Base-by-base conservation (phyloP, 768 basidiomycete genomes). In the Solioccasus polychromus region DNA sequence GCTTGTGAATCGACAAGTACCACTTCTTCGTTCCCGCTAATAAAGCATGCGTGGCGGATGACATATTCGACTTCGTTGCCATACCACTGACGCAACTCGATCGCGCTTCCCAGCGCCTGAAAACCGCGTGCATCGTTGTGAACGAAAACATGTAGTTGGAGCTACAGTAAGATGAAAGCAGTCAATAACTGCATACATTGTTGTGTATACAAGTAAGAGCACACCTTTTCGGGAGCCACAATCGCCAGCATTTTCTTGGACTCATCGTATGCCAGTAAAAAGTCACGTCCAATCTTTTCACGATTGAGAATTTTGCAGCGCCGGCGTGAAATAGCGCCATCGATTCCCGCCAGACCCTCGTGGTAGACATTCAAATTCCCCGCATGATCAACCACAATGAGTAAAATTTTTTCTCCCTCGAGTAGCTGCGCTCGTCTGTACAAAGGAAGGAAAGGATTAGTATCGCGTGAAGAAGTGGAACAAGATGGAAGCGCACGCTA, bases 241-340 rank as follows among this genome's bases (percentile, higher is more conserved):
- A 81, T 46, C 0, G 71, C 71, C 17, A 83, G 52, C 59, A 76
- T 70, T 2, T 74, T 70, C 49, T 71, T 77, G 8, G 64, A 58
- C 51, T 82, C 79, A 35, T 83, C 78, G 47, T 72, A 79, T 0
- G 80, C 68, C 5, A 81, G 41, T 7, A 75, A n/a, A 36, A 70
- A 66, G 6, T 72, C 64, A 3, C 66, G 57, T 0, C 76, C 79
- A 12, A 79, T 67, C 53, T 74, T 78, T 45, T 75, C 71, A 8
- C 67, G 68, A 44, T 70, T 66, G 12, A 81, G 56, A 0, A n/a
- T 25, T 39, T 71, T 72, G 26, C 64, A 58, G 7, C 45, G 44
- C 1, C 54, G 44, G 7, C 54, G 54, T 0, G 28, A 11, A 8
- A 78, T 52, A 0, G 71, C 66, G 11, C 57, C 45, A 0, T 64